These are phyloP conservation scores for Withania somnifera DNA, from an alignment of 305 asterid genomes.

Conservation along the genomic window DNA sequence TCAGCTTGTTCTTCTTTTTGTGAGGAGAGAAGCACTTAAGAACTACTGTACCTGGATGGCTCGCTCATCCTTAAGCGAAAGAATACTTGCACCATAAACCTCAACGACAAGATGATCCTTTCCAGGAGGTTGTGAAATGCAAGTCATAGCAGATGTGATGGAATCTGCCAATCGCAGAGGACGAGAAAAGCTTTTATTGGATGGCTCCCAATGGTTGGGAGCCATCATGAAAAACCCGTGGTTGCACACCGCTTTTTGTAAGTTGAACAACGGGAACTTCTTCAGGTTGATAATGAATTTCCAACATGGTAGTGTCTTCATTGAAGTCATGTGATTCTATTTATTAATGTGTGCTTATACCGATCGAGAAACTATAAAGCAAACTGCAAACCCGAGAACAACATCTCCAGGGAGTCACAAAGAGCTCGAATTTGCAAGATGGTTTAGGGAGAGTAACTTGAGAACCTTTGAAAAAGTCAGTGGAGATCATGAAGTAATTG, in stretches of 20 bases:
- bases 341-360: too few relatives aligned
- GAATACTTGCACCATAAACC: neutral
- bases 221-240: slow-evolving; percentile 60
- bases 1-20: neutral
- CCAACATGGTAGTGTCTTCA: too few relatives aligned
- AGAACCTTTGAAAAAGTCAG: too few relatives aligned
- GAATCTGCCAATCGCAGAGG: slow-evolving; percentile 21
- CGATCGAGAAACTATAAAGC: too few relatives aligned
- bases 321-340: too few relatives aligned
- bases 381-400: too few relatives aligned
- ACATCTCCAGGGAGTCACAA: too few relatives aligned
- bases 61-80: slow-evolving; percentile 4
- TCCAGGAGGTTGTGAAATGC: slow-evolving; percentile 22
- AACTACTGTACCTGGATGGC: slow-evolving; percentile 15
- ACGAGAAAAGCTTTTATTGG: slow-evolving; percentile 13
- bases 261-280: too few relatives aligned
- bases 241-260: slow-evolving; percentile 44
- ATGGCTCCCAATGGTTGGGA: slow-evolving; percentile 37
- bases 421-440: too few relatives aligned
- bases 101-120: neutral
- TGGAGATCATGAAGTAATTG: too few relatives aligned
- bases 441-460: too few relatives aligned
- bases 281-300: too few relatives aligned
- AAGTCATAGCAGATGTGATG: slow-evolving; percentile 1
- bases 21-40: neutral